Evolutionary conservation across 2,329 filamentous ascomycete genomes (phyloP).

Genomic region (Epichloe aotearoae): DNA sequence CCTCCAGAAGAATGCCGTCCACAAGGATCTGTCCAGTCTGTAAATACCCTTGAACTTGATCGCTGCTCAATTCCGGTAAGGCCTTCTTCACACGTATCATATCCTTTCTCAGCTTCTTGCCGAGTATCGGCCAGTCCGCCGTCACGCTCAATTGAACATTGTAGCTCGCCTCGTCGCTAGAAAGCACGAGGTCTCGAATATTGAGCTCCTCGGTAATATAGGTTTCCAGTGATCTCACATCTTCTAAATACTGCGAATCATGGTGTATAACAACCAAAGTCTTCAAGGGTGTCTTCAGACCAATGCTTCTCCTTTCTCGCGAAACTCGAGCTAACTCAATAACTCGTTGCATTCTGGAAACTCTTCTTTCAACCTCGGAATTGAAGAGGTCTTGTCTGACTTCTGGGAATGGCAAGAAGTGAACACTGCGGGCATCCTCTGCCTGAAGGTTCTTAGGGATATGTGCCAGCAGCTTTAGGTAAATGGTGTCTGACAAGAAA

Average conservation of each 20-base stretch:
- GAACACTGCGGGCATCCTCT: conserved; percentile 71
- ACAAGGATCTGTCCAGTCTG: conserved; percentile 62
- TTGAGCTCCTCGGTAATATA: conserved; percentile 92
- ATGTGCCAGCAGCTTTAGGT: conserved; percentile 65
- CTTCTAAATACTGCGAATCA: conserved; percentile 69
- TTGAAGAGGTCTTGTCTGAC: conserved; percentile 84
- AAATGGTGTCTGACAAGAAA: conserved; percentile 92
- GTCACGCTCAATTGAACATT: conserved; percentile 82
- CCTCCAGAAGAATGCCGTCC: conserved; percentile 70
- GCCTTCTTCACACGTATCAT: conserved; percentile 85
- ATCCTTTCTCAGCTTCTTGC: conserved; percentile 96
- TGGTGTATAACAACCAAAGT: conserved; percentile 80
- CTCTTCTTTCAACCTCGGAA: conserved; percentile 69
- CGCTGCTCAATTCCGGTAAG: conserved; percentile 62
- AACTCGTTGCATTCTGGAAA: conserved; percentile 85
- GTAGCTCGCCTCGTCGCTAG: conserved; percentile 78
- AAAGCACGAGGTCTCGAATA: conserved; percentile 70
- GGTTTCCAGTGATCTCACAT: conserved; percentile 71
- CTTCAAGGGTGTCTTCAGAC: conserved; percentile 83
- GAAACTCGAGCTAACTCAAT: conserved; percentile 83
- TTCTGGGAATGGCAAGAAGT: conserved; percentile 83
- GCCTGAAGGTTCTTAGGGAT: conserved; percentile 60
- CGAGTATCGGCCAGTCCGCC: conserved; percentile 86
- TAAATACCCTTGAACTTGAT: conserved; percentile 70
- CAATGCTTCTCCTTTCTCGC: conserved; percentile 71